Base-by-base conservation (phyloP, 495 filamentous ascomycete genomes). In the Aspergillus hancockii region DNA sequence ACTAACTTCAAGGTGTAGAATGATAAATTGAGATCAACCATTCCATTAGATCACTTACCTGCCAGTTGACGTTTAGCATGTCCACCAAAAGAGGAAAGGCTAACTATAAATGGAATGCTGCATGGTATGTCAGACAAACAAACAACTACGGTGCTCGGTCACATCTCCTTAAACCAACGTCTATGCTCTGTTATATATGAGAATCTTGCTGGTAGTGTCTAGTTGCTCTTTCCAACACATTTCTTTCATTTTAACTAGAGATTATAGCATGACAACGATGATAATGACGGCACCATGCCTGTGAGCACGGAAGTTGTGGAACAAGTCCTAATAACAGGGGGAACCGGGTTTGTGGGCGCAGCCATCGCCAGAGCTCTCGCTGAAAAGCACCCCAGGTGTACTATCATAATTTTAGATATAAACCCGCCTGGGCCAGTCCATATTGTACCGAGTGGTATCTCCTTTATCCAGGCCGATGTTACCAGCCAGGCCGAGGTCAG, bases 271-370 rank as follows among this genome's bases (percentile, higher is more conserved):
- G n/a, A n/a, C n/a, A n/a, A n/a, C n/a, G n/a, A n/a, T 8, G 8
- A 38, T 40, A 51, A 13, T 19, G 28, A n/a, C n/a, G n/a, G n/a
- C n/a, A n/a, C n/a, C n/a, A n/a, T n/a, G n/a, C n/a, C n/a, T n/a
- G n/a, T n/a, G n/a, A n/a, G n/a, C n/a, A n/a, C n/a, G n/a, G n/a
- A n/a, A n/a, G n/a, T n/a, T n/a, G n/a, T n/a, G n/a, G 34, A 13
- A 38, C 71, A 63, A 10, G 71, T 86, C 55, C 63, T 87, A 9
- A 68, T 87, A 38, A 83, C 83, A 34, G 83, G 83, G 19, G 83
- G 83, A 47, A 72, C 71, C 9, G 81, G 81, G 6, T 82, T 83
- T 63, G 69, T 83, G 16, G 80, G 80, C 32, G 69, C 73, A 34
- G 73, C 73, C 19, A 79, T 69, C 8, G 74, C 77, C 19, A 66